Evolutionary conservation across 148 eudicot species (phyloP), one percentile per base, ranked within the genome.

Genomic region (Amaranthus palmeri): DNA sequence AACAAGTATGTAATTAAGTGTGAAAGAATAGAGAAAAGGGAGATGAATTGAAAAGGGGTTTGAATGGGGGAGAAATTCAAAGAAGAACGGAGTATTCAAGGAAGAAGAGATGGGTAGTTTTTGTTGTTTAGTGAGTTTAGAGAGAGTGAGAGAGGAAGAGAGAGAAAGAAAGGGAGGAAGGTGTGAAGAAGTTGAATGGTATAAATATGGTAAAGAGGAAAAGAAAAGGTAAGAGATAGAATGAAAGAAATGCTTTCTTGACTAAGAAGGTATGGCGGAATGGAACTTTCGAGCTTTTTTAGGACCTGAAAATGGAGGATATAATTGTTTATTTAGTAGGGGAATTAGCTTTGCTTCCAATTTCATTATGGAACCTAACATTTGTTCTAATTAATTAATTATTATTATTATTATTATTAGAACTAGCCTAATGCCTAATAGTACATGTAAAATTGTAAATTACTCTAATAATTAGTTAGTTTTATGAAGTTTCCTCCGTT

Each of bases 171-270:
- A 54, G 58, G 43, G 42, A 40, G 14, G 43, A 5, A 13, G 58
- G 2, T 10, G 42, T 44, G 51, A 44, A 17, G 71, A 67, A 0
- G 41, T 17, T 57, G 7, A 57, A 57, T 57, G 25, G 55, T 52
- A 8, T 52, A 6, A 4, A 17, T 57, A 57, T 57, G 64, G 41
- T 3, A 4, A 15, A 10, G 6, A 41, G 65, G n/a, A 61, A 11
- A 7, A 7, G 56, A 11, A 25, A 36, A 59, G n/a, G 59, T 6
- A 25, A n/a, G 6, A 7, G 15, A 15, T 6, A 36, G 5, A 36
- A 3, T 4, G 17, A 59, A 59, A 40, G 44, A 62, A 76, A 62
- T 76, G 61, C 79, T 69, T 76, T 70, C 74, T 76, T 70, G 79
- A 76, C 64, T 55, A 10, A 43, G 73, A 75, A 75, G 78, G 68